Conservation (phyloP, 768 basidiomycete species). For the Boletus bicolor region DNA sequence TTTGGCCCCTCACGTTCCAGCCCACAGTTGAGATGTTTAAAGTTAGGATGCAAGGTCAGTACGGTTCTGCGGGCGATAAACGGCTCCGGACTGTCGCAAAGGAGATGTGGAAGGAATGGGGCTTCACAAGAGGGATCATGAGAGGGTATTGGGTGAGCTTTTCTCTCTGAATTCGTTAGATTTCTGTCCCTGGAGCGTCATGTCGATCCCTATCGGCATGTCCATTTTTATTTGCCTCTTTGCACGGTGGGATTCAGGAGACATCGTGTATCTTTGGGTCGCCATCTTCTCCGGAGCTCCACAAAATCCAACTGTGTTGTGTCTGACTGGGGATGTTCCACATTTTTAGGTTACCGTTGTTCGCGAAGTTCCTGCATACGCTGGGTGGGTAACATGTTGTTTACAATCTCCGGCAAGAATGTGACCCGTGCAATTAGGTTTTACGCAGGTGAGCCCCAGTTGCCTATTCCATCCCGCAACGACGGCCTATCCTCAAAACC, state of each 20-base stretch:
- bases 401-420: neutral
- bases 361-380: constrained; percentile 95
- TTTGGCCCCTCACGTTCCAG: neutral
- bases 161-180: constrained; percentile 6
- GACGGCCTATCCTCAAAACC: neutral
- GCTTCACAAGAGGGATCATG: constrained; percentile 88
- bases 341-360: constrained; percentile 73
- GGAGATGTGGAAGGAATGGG: constrained; percentile 88
- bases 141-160: constrained; percentile 88
- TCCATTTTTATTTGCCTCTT: neutral
- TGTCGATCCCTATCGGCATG: neutral
- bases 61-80: constrained; percentile 78
- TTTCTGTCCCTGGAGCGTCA: neutral
- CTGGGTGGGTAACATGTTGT: constrained; percentile 45
- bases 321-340: neutral
- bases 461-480: neutral
- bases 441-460: constrained; percentile 48
- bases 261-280: neutral
- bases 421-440: constrained; percentile 43
- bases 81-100: constrained; percentile 63
- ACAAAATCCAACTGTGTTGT: neutral
- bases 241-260: neutral
- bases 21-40: constrained; percentile 93
- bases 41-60: constrained; percentile 96
- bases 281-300: neutral